Evolutionary conservation across 1,284 basidiomycete species (phyloP).

Genomic region (Phenoliferia sp.): DNA sequence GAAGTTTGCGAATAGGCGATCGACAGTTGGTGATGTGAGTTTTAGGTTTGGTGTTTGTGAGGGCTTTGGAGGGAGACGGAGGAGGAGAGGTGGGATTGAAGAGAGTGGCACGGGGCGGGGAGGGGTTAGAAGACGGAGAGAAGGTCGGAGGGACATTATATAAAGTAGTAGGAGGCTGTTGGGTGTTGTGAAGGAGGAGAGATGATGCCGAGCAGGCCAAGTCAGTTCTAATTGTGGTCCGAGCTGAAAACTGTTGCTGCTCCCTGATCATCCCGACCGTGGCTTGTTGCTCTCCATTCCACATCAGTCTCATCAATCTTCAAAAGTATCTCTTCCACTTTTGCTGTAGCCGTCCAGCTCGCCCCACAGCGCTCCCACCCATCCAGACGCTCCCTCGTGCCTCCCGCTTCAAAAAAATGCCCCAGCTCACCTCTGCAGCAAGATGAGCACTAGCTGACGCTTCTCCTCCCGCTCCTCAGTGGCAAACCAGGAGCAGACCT

Average conservation of each 20-base stretch:
- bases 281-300: too few species aligned
- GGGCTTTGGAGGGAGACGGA: constrained; percentile 17
- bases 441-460: neutral
- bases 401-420: neutral
- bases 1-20: constrained; percentile 12
- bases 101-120: constrained; percentile 11
- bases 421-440: neutral
- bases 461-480: neutral
- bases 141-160: neutral
- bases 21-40: constrained; percentile 17
- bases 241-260: too few species aligned
- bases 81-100: constrained; percentile 5
- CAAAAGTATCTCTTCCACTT: too few species aligned
- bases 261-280: too few species aligned
- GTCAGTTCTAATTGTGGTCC: too few species aligned
- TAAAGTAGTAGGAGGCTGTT: neutral
- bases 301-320: too few species aligned
- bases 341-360: too few species aligned
- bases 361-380: too few species aligned
- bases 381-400: too few species aligned
- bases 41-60: neutral
- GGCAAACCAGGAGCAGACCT: constrained; percentile 45
- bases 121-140: neutral
- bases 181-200: neutral
- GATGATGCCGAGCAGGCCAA: neutral